These are phyloP conservation scores for Myxozyma udenii DNA, from an alignment of 805 yeast genomes.

Conservation along the genomic window DNA sequence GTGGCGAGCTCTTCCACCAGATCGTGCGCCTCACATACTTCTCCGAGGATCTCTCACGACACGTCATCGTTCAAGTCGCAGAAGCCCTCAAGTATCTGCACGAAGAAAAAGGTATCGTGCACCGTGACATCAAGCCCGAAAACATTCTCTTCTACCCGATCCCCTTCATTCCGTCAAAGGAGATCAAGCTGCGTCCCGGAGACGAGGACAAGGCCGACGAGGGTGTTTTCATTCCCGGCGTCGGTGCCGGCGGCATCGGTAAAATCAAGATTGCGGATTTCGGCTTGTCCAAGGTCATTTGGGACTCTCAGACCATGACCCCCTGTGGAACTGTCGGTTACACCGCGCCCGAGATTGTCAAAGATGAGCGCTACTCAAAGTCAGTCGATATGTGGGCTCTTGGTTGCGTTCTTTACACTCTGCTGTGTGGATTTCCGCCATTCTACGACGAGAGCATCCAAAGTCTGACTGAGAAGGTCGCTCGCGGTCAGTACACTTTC, in stretches of 20 bases:
- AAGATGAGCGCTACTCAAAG: slow-evolving; percentile 87
- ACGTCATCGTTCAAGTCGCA: slow-evolving; percentile 69
- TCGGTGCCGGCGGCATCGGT: slow-evolving; percentile 94
- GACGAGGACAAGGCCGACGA: slow-evolving; percentile 66
- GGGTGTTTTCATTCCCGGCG: slow-evolving; percentile 72
- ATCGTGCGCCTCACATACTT: slow-evolving; percentile 75
- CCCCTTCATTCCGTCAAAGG: slow-evolving; percentile 43
- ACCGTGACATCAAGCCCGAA: slow-evolving; percentile 81
- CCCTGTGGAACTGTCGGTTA: slow-evolving; percentile 99
- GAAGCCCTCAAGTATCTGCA: slow-evolving; percentile 68
- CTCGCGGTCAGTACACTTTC: slow-evolving; percentile 73
- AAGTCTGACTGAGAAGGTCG: slow-evolving; percentile 69
- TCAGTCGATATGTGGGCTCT: slow-evolving; percentile 99
- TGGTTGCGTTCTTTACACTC: slow-evolving; percentile 91
- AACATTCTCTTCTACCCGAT: slow-evolving; percentile 64
- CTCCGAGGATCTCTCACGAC: slow-evolving; percentile 67
- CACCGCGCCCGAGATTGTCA: slow-evolving; percentile 96
- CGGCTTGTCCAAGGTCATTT: slow-evolving; percentile 86
- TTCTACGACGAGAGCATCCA: slow-evolving; percentile 84
- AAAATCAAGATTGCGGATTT: slow-evolving; percentile 88
- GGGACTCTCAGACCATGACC: slow-evolving; percentile 86
- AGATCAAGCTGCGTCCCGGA: slow-evolving; percentile 38
- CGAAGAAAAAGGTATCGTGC: slow-evolving; percentile 68
- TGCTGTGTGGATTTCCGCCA: slow-evolving; percentile 96
- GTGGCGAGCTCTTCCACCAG: slow-evolving; percentile 80